Conservation (phyloP, 768 basidiomycete species). For the Collybiopsis luxurians region DNA sequence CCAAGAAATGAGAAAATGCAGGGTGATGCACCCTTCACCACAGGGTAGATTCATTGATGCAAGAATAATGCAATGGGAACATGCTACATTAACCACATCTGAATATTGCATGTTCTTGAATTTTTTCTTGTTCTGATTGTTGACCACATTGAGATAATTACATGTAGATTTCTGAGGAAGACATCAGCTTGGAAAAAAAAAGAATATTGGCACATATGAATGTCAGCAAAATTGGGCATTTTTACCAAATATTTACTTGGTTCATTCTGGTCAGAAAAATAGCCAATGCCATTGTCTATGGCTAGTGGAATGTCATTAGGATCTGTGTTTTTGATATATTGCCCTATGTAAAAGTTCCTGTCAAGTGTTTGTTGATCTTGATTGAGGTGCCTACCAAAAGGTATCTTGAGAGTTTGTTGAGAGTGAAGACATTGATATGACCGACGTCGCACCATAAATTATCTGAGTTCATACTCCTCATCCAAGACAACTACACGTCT, state of each 20-base stretch:
- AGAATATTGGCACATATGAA: background rate
- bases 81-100: conserved; percentile 23
- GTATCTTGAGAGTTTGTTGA: no score
- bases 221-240: background rate
- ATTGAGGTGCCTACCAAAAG: conserved; percentile 16
- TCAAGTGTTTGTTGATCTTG: conserved; percentile 19
- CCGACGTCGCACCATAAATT: no score
- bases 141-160: conserved; percentile 18
- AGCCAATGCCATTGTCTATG: conserved; percentile 10
- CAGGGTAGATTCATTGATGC: conserved; percentile 9
- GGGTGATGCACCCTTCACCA: background rate
- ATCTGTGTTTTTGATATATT: conserved; percentile 15
- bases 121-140: conserved; percentile 16
- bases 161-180: conserved; percentile 9
- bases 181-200: background rate
- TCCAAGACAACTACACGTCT: no score
- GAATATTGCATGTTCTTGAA: conserved; percentile 25
- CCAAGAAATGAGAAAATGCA: background rate
- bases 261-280: conserved; percentile 15
- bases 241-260: conserved; percentile 5
- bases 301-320: conserved; percentile 19
- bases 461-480: no score
- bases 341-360: conserved; percentile 21
- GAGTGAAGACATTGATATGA: no score
- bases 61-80: conserved; percentile 21